These are phyloP conservation scores for Melanopsichium pennsylvanicum DNA, from an alignment of 1,284 basidiomycete genomes.

Conservation along the genomic window DNA sequence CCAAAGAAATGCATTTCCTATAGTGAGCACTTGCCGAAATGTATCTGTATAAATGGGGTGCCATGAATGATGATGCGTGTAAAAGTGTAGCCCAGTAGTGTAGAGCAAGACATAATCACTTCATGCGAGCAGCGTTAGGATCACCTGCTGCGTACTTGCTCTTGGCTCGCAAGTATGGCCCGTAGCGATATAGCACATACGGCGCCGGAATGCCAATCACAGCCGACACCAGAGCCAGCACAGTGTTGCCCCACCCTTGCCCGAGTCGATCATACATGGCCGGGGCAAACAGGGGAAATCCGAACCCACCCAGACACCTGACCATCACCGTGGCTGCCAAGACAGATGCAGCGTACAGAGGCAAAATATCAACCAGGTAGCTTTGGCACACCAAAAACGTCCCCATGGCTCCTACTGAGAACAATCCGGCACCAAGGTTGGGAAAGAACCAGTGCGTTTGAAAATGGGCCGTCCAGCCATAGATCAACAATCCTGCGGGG, in stretches of 20 bases:
- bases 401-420: conserved; percentile 35
- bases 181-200: conserved; percentile 49
- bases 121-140: conserved; percentile 15
- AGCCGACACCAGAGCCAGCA: conserved; percentile 58
- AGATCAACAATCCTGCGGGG: conserved; percentile 72
- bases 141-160: conserved; percentile 51
- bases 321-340: conserved; percentile 58
- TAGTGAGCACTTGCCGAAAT: too few relatives aligned
- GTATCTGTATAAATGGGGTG: too few relatives aligned
- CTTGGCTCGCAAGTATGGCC: conserved; percentile 42
- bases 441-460: conserved; percentile 74
- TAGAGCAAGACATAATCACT: neutral
- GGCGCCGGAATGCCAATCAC: conserved; percentile 62
- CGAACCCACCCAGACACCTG: conserved; percentile 63
- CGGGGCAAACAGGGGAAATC: conserved; percentile 57
- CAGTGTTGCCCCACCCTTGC: conserved; percentile 62
- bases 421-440: conserved; percentile 67
- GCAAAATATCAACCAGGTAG: conserved; percentile 60
- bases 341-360: conserved; percentile 62
- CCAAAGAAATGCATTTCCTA: too few relatives aligned
- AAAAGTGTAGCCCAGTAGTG: neutral
- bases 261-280: conserved; percentile 58
- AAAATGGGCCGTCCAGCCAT: conserved; percentile 74
- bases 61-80: neutral
- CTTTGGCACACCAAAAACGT: conserved; percentile 49